Base-by-base conservation (phyloP, 2,329 filamentous ascomycete species). In the Zasmidium cellare region DNA sequence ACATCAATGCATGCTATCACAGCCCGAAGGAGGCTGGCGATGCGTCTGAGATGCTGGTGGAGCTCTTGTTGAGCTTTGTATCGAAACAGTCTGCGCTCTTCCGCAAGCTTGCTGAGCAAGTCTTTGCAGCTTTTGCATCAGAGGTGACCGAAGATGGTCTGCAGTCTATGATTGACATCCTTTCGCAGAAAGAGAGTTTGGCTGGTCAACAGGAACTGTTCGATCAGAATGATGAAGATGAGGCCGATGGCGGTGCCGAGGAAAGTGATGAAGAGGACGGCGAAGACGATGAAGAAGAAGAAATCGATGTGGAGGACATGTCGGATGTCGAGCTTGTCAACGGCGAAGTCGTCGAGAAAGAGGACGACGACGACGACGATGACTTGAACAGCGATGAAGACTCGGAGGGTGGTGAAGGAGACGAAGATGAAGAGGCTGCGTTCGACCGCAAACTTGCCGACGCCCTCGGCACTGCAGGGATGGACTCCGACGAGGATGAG, bases 121-220 rank as follows among this genome's bases (percentile, higher is more conserved):
- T 96, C 0, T 97, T 97, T 71, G 84, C 87, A 22, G 86, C 88
- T 1, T 96, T 96, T 71, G 88, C 90, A 2, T 77, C 84, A 14
- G 84, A 90, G 55, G 83, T 97, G 59, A 91, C 88, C 0, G 79
- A 82, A 3, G 84, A 88, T 56, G 90, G 90, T 0, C 75, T 97
- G 55, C 83, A 88, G 57, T 84, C 83, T 12, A 73, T 87, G 70
- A 78, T 81, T 0, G 84, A 90, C 62, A 87, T 96, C 2, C 79
- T 99, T 14, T 81, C 85, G 53, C 88, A 89, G 0, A 88, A 89
- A 57, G 94, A 97, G 74, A 96, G 84, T 67, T 79, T 89, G 35
- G 86, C 88, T 66, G 94, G 94, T 0, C 91, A 96, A 67, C 86
- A 91, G 69, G 88, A 92, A 63, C 81, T 99, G 18, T 99, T 97